Base-by-base conservation (phyloP, 345 rosid genomes). In the Boechera divaricarpa region DNA sequence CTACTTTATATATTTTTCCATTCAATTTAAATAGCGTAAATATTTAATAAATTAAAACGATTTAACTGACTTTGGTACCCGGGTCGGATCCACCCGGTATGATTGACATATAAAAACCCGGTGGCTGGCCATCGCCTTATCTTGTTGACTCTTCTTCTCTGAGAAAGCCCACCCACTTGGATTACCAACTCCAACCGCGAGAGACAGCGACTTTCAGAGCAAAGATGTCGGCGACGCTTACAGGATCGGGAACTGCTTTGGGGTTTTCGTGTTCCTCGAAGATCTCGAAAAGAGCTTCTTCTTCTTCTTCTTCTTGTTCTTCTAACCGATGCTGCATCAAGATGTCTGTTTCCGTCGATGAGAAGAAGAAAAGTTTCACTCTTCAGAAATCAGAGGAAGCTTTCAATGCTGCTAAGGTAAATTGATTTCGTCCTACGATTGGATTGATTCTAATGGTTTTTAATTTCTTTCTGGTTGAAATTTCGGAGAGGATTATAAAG, bases 381-480 rank as follows among this genome's bases (percentile, higher is more conserved):
- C 86, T 95, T 66, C 78, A 89, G 59, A 95, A 95, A 74, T 95
- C 98, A 7, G 93, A 91, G 44, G 94, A 92, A 85, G 98, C 96
- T 77, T 91, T 92, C 83, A 83, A 64, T 63, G 85, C 74, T 44
- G 98, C 97, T 61, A 91, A 92, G 95, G 99, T 45, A 45, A 4
- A 5, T 53, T 2, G 3, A 51, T 51, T 42, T 39, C 9, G 4
- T 15, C 12, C 28, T 4, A 6, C 18, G 3, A 33, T 33, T 59
- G 21, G 36, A 45, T 47, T 57, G 42, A 21, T 18, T 70, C 33
- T 35, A 16, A 6, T 48, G 48, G 16, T 12, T 28, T 63, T 16
- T 0, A 18, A 5, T 32, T 26, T 5, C 21, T 24, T 7, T 64
- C 26, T 70, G 15, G 12, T 47, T 48, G 9, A 69, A 18, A 4